Conservation (phyloP, 106 monocot species). For the Allium cepa region DNA sequence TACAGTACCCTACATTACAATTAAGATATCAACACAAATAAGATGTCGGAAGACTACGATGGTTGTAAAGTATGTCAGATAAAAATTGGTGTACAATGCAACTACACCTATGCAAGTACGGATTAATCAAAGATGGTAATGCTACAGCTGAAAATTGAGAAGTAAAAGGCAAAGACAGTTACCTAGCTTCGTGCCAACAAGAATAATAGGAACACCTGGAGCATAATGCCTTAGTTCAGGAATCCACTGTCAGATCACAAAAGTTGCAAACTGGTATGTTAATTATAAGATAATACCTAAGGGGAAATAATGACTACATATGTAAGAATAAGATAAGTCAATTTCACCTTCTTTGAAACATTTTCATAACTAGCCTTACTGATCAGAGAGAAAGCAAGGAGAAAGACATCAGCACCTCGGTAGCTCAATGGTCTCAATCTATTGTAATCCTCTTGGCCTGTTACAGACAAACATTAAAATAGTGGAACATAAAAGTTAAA, state of each 20-base stretch:
- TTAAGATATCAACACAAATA: too few species aligned
- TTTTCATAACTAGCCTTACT: slow-evolving; percentile 75
- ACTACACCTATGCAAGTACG: too few species aligned
- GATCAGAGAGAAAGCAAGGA: slow-evolving; percentile 64
- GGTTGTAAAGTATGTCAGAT: too few species aligned
- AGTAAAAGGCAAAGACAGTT: not conserved
- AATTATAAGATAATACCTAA: not conserved
- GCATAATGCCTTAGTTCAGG: slow-evolving; percentile 76
- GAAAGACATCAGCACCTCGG: slow-evolving; percentile 47
- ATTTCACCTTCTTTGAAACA: slow-evolving; percentile 51
- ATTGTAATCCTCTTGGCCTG: slow-evolving; percentile 73
- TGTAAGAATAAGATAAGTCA: not conserved
- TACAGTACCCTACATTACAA: too few species aligned
- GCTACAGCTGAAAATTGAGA: not conserved
- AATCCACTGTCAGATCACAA: slow-evolving; percentile 41
- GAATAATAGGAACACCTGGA: slow-evolving; percentile 64
- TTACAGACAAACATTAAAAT: not conserved
- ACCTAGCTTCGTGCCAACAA: slow-evolving; percentile 77
- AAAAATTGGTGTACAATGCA: too few species aligned
- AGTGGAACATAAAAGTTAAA: not conserved
- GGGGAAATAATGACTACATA: not conserved
- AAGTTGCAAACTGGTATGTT: not conserved
- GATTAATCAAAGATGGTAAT: not conserved
- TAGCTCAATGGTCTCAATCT: slow-evolving; percentile 63
- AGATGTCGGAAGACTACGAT: too few species aligned